Evolutionary conservation across 2,329 filamentous ascomycete species (phyloP).

Genomic region (Fulvia fulva): DNA sequence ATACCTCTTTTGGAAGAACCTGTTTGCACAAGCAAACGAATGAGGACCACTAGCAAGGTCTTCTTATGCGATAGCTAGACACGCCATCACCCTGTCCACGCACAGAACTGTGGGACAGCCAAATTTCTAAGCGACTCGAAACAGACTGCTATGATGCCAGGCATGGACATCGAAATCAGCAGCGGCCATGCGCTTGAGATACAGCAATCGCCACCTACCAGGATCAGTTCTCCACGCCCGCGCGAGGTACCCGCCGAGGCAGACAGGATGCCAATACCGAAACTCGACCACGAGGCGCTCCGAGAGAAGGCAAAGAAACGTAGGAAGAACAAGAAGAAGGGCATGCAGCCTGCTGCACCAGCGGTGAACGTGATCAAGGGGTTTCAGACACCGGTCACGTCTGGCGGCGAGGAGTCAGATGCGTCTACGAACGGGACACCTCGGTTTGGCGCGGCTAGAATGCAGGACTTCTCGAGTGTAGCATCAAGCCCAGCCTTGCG

Average conservation of each 20-base stretch:
- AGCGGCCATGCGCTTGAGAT: constrained; percentile 23
- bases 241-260: constrained; percentile 19
- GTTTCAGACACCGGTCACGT: constrained; percentile 49
- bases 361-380: constrained; percentile 43
- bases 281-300: constrained; percentile 34
- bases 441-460: constrained; percentile 34
- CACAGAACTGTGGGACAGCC: constrained; percentile 1
- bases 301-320: constrained; percentile 36
- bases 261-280: constrained; percentile 25
- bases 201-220: constrained; percentile 30
- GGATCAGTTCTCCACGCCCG: constrained; percentile 30
- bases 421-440: constrained; percentile 35
- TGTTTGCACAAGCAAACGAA: constrained; percentile 3
- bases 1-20: background rate
- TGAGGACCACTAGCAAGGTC: background rate
- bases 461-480: constrained; percentile 45
- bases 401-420: constrained; percentile 55
- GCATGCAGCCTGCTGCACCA: constrained; percentile 35
- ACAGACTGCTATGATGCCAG: constrained; percentile 26
- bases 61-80: background rate
- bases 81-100: background rate
- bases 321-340: constrained; percentile 38
- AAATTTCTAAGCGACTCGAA: background rate
- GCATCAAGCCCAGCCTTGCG: constrained; percentile 47
- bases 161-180: constrained; percentile 33